A percentile compares a stretch with the other conserved stretches of the same genome.
phyloP scores from a whole-genome alignment of 352 stramenopile species.

The Phytopythium mirpurense region DNA sequence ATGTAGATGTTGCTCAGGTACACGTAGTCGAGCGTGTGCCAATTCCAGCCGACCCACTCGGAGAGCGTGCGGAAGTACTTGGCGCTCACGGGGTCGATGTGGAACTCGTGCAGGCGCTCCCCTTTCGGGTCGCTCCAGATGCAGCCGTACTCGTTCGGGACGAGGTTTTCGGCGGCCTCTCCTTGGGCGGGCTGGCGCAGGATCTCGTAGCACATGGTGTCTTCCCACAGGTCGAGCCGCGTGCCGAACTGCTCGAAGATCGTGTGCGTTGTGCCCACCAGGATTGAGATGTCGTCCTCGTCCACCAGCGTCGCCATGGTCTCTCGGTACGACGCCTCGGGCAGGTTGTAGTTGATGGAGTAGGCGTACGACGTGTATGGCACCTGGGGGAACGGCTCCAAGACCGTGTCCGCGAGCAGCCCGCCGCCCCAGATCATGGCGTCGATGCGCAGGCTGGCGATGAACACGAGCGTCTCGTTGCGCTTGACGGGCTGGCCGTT shows the following conservation, averaged over 20 bases:
- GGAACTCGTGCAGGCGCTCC: constrained; percentile 7
- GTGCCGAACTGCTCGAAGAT: constrained; percentile 11
- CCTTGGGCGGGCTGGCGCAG: constrained; percentile 1
- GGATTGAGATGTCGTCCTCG: constrained; percentile 5
- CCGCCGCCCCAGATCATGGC: constrained; percentile 13
- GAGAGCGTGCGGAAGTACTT: constrained; percentile 16
- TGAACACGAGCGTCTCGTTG: constrained; percentile 16
- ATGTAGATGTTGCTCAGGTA: constrained; percentile 13
- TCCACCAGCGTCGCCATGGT: constrained; percentile 3
- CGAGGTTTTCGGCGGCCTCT: neutral
- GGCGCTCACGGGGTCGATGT: constrained; percentile 6
- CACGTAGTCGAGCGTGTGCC: constrained; percentile 17
- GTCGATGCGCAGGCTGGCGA: constrained; percentile 13
- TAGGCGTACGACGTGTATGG: constrained; percentile 9
- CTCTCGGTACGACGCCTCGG: constrained; percentile 11
- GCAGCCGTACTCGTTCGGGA: constrained; percentile 13
- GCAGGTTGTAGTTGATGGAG: constrained; percentile 10
- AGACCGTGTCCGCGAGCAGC: constrained; percentile 12
- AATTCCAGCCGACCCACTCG: constrained; percentile 15
- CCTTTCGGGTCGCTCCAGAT: constrained; percentile 11
- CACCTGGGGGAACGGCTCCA: constrained; percentile 5
- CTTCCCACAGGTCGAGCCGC: constrained; percentile 12
- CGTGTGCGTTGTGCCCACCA: constrained; percentile 3
- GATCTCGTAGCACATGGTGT: constrained; percentile 16
- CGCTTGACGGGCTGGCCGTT: constrained; percentile 7